Base-by-base conservation (phyloP, 2,329 filamentous ascomycete genomes). In the Phyllosticta citriasiana region DNA sequence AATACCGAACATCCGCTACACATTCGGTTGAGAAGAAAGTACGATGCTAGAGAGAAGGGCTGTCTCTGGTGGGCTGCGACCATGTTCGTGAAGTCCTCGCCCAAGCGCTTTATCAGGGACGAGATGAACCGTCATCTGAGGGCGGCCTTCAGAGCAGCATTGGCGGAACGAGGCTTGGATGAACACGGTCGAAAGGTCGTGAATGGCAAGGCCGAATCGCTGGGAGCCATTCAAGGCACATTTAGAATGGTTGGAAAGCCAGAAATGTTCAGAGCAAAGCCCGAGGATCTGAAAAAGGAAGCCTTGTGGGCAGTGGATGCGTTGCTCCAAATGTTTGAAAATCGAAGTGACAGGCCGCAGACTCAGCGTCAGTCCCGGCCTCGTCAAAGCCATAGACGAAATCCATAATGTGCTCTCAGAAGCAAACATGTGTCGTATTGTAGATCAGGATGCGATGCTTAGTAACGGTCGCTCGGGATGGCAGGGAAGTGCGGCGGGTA, bases 61-160 rank as follows among this genome's bases (percentile, higher is more conserved):
- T 67, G 69, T 0, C 66, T 74, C 2, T 73, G 70, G 71, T 72
- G 70, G 72, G 65, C 70, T 60, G 66, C 67, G 4, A 70, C 67
- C 2, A 66, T 66, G 2, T 60, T 63, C 9, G 14, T 62, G 12
- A 67, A 67, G 14, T 57, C 68, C 22, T 69, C 66, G 26, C 73
- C 70, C 62, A 71, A 68, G 5, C 67, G 66, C 24, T 70, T 70
- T 16, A 70, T 74, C 52, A 57, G 72, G 50, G 61, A 67, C 35
- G 73, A 71, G 71, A 66, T 68, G 10, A 64, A 67, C 47, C 64
- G 72, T 27, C 65, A 71, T 22, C 61, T 73, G 60, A 66, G 67
- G 52, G 67, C 66, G 56, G 72, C 72, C 0, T 65, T 74, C 27
- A 64, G 60, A 14, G 70, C 70, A 3, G 70, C 68, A 56, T 60